phyloP scores from a whole-genome alignment of 441 rosid genomes.

The Arabidopsis lyrata region DNA sequence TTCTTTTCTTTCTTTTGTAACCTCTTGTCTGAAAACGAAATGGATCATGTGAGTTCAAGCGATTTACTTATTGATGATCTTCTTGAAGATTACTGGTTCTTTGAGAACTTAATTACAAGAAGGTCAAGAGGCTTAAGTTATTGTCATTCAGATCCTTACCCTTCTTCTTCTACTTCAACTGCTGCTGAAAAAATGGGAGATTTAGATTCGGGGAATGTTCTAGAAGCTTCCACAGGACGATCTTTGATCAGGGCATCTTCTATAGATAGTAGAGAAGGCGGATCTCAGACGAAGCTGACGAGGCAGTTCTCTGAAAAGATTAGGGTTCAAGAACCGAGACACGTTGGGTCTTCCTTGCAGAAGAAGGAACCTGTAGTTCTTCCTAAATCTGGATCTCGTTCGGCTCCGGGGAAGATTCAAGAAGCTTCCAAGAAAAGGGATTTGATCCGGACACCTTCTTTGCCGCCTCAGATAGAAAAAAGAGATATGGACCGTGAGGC shows the following conservation, averaged over 20 bases:
- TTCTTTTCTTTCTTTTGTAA: not conserved
- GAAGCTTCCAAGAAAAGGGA: slow-evolving; percentile 22
- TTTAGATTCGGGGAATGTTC: slow-evolving; percentile 12
- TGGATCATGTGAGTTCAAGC: slow-evolving; percentile 47
- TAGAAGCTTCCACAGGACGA: slow-evolving; percentile 20
- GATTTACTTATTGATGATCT: slow-evolving; percentile 57
- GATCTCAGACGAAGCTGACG: slow-evolving; percentile 27
- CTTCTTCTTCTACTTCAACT: slow-evolving; percentile 47
- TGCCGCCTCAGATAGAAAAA: slow-evolving; percentile 50
- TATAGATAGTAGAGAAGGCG: slow-evolving; percentile 21
- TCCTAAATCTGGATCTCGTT: slow-evolving; percentile 34
- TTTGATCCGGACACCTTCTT: slow-evolving; percentile 57
- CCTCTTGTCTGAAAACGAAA: slow-evolving; percentile 25
- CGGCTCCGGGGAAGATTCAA: slow-evolving; percentile 42
- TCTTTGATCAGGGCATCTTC: slow-evolving; percentile 22
- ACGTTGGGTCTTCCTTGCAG: slow-evolving; percentile 33
- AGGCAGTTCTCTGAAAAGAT: slow-evolving; percentile 20
- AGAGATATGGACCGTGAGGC: slow-evolving; percentile 24
- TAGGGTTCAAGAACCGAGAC: slow-evolving; percentile 35
- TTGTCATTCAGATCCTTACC: slow-evolving; percentile 75
- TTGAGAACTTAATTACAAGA: slow-evolving; percentile 50
- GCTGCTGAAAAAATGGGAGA: slow-evolving; percentile 34
- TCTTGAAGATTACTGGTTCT: slow-evolving; percentile 80
- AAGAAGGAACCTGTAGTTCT: slow-evolving; percentile 22
- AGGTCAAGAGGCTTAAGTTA: slow-evolving; percentile 53